Evolutionary conservation across 2,329 filamentous ascomycete species (phyloP).

Genomic region (Emmonsiellopsis sp.): DNA sequence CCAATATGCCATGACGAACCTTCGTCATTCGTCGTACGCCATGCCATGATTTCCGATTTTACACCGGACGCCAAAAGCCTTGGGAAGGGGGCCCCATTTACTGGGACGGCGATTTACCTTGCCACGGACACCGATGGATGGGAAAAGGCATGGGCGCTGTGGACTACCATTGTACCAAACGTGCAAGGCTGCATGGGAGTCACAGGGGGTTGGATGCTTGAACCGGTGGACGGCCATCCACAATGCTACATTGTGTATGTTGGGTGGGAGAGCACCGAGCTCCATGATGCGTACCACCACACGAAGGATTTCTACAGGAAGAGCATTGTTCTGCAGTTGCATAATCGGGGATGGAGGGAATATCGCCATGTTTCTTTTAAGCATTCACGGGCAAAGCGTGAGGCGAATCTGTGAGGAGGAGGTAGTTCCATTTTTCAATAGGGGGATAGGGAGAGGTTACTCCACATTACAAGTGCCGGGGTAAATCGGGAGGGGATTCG

Average conservation of each 20-base stretch:
- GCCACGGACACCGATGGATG: constrained; percentile 12
- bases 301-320: constrained; percentile 23
- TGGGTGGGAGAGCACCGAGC: constrained; percentile 24
- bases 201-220: constrained; percentile 24
- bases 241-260: constrained; percentile 25
- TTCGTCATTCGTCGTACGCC: constrained; percentile 9
- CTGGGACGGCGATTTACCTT: constrained; percentile 25
- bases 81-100: constrained; percentile 17
- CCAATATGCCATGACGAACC: constrained; percentile 4
- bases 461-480: too few species aligned
- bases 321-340: constrained; percentile 18
- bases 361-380: constrained; percentile 26
- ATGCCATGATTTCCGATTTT: constrained; percentile 18
- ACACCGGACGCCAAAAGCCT: constrained; percentile 14
- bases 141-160: constrained; percentile 18
- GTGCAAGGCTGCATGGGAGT: constrained; percentile 24
- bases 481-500: too few species aligned
- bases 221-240: constrained; percentile 19
- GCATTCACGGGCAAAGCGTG: constrained; percentile 7
- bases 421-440: too few species aligned
- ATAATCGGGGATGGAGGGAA: constrained; percentile 21
- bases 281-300: constrained; percentile 27
- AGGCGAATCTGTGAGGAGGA: constrained; percentile 7
- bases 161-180: constrained; percentile 17
- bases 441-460: too few species aligned